phyloP scores from a whole-genome alignment of 192 early-diverging fungal species.

The Coemansia sp. region DNA sequence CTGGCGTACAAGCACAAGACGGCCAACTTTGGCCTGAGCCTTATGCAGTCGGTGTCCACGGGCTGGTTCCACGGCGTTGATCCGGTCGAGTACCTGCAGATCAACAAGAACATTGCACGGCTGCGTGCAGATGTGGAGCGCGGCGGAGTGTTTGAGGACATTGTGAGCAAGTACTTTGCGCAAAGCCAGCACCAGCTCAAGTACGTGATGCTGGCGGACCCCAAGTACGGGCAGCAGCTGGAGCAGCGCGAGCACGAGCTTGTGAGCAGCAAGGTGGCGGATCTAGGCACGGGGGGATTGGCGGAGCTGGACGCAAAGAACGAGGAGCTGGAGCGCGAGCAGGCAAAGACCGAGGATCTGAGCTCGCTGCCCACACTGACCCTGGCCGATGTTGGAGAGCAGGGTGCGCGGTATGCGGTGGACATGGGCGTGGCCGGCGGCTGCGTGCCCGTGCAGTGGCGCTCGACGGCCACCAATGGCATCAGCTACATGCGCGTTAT shows the following conservation, averaged over 20 bases:
- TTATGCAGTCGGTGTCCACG: conserved; percentile 71
- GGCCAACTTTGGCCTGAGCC: conserved; percentile 75
- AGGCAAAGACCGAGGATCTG: conserved; percentile 72
- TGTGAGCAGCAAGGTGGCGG: conserved; percentile 55
- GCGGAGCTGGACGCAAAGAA: conserved; percentile 61
- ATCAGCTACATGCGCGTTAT: conserved; percentile 82
- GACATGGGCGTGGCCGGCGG: conserved; percentile 42
- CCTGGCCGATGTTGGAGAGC: conserved; percentile 64
- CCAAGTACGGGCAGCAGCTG: conserved; percentile 56
- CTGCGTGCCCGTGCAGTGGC: conserved; percentile 63
- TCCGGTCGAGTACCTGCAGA: conserved; percentile 73
- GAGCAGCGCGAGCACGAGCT: conserved; percentile 59
- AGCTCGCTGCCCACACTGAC: conserved; percentile 76
- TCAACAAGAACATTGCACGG: conserved; percentile 69
- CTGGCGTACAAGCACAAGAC: conserved; percentile 86
- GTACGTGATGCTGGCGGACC: conserved; percentile 78
- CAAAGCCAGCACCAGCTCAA: conserved; percentile 71
- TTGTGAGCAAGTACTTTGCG: conserved; percentile 73
- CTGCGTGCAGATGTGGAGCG: conserved; percentile 55
- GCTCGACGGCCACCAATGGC: conserved; percentile 79
- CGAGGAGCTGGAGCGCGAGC: conserved; percentile 57
- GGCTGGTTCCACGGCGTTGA: conserved; percentile 87
- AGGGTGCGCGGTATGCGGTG: conserved; percentile 53
- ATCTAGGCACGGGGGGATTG: conserved; percentile 59
- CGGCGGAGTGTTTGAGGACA: conserved; percentile 65